Percentiles rank a stretch among this genome's conserved stretches.
phyloP scores from a whole-genome alignment of 306 rosid genomes.

The Pyrus pyrifolia region DNA sequence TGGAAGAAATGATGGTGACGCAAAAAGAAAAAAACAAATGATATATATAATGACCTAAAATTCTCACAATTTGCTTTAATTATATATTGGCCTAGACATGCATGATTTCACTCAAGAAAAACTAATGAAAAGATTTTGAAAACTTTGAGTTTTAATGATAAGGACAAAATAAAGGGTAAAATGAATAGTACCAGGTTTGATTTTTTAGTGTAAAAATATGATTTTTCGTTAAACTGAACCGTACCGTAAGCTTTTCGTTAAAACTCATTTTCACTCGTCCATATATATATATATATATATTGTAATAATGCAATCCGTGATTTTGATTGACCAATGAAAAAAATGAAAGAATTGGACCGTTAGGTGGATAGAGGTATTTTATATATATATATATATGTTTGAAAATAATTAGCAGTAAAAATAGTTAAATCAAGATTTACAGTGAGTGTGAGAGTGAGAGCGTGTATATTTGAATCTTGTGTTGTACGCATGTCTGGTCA shows the following conservation, averaged over 20 bases:
- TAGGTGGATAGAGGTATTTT: not conserved
- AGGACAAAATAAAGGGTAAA: no score
- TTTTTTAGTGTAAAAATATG: no score
- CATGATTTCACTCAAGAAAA: not conserved
- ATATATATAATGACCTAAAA: not conserved
- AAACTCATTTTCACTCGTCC: no score
- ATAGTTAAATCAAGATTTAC: conserved; percentile 2
- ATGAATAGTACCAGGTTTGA: no score
- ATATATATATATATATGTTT: not conserved
- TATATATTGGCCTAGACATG: not conserved
- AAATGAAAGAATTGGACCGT: conserved; percentile 13
- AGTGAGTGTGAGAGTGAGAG: not conserved
- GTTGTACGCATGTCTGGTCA: conserved; percentile 29
- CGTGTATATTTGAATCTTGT: conserved; percentile 6
- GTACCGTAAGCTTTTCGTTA: no score
- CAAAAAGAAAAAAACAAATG: not conserved
- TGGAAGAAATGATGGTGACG: conserved; percentile 1
- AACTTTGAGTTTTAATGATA: no score
- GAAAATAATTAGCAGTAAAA: conserved; percentile 12
- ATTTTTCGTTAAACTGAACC: no score
- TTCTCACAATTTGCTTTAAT: not conserved
- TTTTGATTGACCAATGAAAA: conserved; percentile 1
- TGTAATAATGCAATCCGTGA: not conserved
- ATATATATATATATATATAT: no score
- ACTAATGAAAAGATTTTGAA: no score